Base-by-base conservation (phyloP, 2,329 filamentous ascomycete genomes). In the Pseudofabraea citricarpa region DNA sequence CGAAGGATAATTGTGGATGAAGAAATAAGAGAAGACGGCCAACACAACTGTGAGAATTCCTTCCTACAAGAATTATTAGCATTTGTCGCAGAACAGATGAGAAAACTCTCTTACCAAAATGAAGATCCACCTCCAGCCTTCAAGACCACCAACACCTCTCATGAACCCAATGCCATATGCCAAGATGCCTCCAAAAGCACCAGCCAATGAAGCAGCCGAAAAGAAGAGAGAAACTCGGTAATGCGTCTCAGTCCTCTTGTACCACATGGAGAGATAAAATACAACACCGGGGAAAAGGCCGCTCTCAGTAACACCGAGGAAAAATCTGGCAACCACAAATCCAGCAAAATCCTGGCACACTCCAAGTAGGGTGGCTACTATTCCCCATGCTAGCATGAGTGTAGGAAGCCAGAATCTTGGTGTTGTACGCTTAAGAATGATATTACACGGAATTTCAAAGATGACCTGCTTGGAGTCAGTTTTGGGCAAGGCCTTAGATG, bases 1-100 rank as follows among this genome's bases (percentile, higher is more conserved):
- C 24, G 62, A 67, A 0, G 81, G 81, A 44, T 82, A 83, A 60
- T 86, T 83, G 41, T 81, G 71, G n/a, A 86, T 76, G 59, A 85
- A 80, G 58, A 71, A 74, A 55, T 77, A 82, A 1, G 74, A 69
- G 0, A 60, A 58, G 0, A 70, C 29, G 0, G 74, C 72, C 0
- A 81, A 64, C 0, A 77, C 19, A 0, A 80, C 70, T 0, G 75
- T 80, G 0, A 67, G 66, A 5, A 79, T 69, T 2, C 77, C 77
- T 53, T 81, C 78, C 68, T 71, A 13, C 27, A 21, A 18, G 3
- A 6, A 6, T 24, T 15, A 13, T 54, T 36, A 53, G 45, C 13
- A 19, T 32, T 3, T 41, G 3, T 8, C 8, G 6, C 35, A 13
- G 1, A 15, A 26, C 2, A 19, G 10, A 10, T 16, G 6, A 36